Evolutionary conservation across 202 grass and related monocot genomes (phyloP).

Genomic region (Carex arenaria): DNA sequence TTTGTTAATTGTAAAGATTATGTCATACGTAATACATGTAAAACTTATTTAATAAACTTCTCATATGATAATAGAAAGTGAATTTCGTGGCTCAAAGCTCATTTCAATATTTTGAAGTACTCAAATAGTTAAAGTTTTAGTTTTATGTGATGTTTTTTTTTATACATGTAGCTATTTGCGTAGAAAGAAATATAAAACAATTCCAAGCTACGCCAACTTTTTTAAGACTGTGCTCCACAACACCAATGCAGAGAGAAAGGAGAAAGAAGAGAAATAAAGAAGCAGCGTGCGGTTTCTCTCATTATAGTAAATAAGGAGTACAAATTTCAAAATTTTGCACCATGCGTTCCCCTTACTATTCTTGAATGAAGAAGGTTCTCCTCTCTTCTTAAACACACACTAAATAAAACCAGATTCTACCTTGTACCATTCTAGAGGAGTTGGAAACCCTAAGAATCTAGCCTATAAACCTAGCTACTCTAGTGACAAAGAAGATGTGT

Average conservation of each 20-base stretch:
- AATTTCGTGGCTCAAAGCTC: background rate
- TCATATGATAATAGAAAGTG: background rate
- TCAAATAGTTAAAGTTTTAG: background rate
- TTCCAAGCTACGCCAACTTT: too few relatives aligned
- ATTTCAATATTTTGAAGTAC: background rate
- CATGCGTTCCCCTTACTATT: too few relatives aligned
- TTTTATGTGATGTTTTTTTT: background rate
- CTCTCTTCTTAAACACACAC: too few relatives aligned
- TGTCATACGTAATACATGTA: background rate
- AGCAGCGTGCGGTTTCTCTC: too few relatives aligned
- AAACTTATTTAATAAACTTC: background rate
- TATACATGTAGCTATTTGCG: too few relatives aligned
- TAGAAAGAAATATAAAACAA: too few relatives aligned
- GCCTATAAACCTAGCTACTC: slow-evolving; percentile 7
- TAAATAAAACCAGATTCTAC: background rate
- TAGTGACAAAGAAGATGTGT: background rate
- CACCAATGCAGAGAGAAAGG: too few relatives aligned
- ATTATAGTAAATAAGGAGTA: too few relatives aligned
- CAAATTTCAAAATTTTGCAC: too few relatives aligned
- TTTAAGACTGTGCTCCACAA: too few relatives aligned
- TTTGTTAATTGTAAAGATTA: background rate
- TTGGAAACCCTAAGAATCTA: background rate
- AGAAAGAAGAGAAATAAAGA: too few relatives aligned
- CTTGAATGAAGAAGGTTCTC: too few relatives aligned
- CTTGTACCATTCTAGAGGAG: background rate